Evolutionary conservation across 2,329 filamentous ascomycete species (phyloP).

Genomic region (Xylariomycetidae sp.): DNA sequence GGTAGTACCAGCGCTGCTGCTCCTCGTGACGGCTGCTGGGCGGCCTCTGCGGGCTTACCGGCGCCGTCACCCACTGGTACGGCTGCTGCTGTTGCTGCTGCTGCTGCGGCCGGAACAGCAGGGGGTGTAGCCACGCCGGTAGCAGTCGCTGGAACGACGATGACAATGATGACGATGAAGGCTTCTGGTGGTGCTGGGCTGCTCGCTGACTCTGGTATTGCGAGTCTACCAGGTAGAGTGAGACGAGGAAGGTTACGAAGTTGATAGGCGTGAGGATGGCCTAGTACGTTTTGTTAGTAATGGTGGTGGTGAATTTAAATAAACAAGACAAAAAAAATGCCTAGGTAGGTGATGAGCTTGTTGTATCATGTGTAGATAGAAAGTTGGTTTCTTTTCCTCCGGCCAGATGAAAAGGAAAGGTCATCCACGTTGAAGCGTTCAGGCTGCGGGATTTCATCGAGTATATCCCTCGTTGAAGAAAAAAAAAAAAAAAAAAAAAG

Average conservation of each 20-base stretch:
- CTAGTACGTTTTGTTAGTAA: constrained; percentile 23
- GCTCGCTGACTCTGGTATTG: constrained; percentile 47
- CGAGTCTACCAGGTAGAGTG: constrained; percentile 58
- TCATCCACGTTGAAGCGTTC: too few species aligned
- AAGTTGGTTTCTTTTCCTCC: too few species aligned
- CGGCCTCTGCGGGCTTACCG: neutral
- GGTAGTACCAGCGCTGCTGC: constrained; percentile 40
- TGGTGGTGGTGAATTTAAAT: too few species aligned
- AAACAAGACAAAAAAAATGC: too few species aligned
- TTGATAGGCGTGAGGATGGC: constrained; percentile 58
- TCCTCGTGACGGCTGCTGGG: constrained; percentile 17
- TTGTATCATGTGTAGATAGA: too few species aligned
- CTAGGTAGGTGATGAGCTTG: too few species aligned
- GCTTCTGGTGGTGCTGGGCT: constrained; percentile 27
- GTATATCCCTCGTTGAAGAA: too few species aligned
- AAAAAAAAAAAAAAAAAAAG: too few species aligned
- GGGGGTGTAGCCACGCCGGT: constrained; percentile 36
- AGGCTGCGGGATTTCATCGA: too few species aligned
- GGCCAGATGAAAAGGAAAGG: too few species aligned
- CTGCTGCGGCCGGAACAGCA: constrained; percentile 36
- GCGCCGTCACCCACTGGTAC: constrained; percentile 1
- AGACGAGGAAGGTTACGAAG: constrained; percentile 61
- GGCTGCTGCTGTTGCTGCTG: constrained; percentile 34
- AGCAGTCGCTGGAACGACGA: too few species aligned
- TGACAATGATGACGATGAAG: neutral